Evolutionary conservation across 768 basidiomycete genomes (phyloP), one percentile per base, ranked within the genome.

Genomic region (Tylopilus plumbeoviolaceoides): DNA sequence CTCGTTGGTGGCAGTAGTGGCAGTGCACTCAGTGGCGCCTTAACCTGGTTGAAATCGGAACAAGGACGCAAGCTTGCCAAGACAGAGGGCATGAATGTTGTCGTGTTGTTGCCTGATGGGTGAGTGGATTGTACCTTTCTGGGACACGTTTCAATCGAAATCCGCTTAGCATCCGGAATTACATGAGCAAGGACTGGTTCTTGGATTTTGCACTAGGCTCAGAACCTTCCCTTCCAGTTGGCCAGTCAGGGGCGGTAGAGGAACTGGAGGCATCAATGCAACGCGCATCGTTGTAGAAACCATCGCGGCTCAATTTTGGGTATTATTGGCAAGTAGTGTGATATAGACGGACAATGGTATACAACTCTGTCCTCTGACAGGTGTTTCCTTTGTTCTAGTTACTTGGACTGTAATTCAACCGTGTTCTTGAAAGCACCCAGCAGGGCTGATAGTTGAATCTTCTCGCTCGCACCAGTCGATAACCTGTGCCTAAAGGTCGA

Each of bases 171-270:
- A 84, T 97, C 50, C 81, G 93, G 60, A 95, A 95, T 67, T 95
- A 95, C 65, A 94, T 95, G 83, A 88, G 87, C 72, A 95, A 93
- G 64, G 80, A 85, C 11, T 95, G 93, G 93, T 95, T 95, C 72
- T 70, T 92, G 56, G 75, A 84, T 56, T 81, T 86, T 61, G 81
- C 84, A 5, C 68, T 86, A 59, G 69, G 77, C 39, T 69, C 75
- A 0, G 78, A 81, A 53, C 78, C 80, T 1, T 78, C 85, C 3
- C 72, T 78, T 5, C 72, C 85, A 8, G 4, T 7, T 4, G 23
- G 39, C 5, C 51, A 47, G 39, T 46, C 47, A 3, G 23, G 9
- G 4, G 28, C 9, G 15, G 15, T n/a, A 17, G 42, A 31, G 30
- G 41, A 5, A 7, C 47, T 59, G 44, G 56, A 57, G 14, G 27